A percentile compares a stretch with the other conserved stretches of the same genome.
These are phyloP conservation scores for Echeveria elegans DNA, from an alignment of 164 flowering plant genomes.

Conservation along the genomic window DNA sequence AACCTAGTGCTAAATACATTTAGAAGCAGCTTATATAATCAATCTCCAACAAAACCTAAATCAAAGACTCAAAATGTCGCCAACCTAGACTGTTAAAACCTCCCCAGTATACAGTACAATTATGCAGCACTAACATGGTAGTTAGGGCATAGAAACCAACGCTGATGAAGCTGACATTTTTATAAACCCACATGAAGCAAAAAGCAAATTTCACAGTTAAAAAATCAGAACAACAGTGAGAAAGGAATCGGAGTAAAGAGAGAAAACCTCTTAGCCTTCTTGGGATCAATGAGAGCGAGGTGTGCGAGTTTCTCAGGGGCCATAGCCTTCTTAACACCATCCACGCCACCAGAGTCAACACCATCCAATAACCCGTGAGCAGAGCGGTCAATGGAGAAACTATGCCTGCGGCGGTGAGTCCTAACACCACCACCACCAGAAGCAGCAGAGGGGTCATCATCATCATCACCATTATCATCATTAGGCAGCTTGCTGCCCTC, in stretches of 20 bases:
- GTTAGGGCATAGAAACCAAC: background rate
- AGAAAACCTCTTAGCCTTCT: slow-evolving; percentile 68
- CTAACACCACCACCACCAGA: slow-evolving; percentile 26
- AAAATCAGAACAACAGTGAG: background rate
- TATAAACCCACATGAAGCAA: background rate
- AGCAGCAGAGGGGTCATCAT: too few species aligned
- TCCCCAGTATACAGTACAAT: background rate
- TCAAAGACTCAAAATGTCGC: too few species aligned
- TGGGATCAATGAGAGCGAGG: slow-evolving; percentile 71
- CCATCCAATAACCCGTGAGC: slow-evolving; percentile 31
- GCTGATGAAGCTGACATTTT: background rate
- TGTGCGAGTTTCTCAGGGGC: slow-evolving; percentile 64
- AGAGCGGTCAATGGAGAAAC: slow-evolving; percentile 67
- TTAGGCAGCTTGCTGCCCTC: slow-evolving; percentile 28
- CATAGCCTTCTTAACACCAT: slow-evolving; percentile 58
- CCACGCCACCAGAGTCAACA: slow-evolving; percentile 25
- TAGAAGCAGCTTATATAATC: too few species aligned
- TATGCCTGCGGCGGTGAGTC: slow-evolving; percentile 35
- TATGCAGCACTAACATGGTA: background rate
- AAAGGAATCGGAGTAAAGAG: too few species aligned
- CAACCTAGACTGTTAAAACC: too few species aligned
- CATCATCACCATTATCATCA: slow-evolving; percentile 29
- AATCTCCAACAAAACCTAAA: too few species aligned
- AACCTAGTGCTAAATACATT: too few species aligned
- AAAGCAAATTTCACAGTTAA: background rate